A percentile compares a stretch with the other conserved stretches of the same genome.
Conservation (phyloP, 768 basidiomycete genomes). For the Fomitopsis pulvina region DNA sequence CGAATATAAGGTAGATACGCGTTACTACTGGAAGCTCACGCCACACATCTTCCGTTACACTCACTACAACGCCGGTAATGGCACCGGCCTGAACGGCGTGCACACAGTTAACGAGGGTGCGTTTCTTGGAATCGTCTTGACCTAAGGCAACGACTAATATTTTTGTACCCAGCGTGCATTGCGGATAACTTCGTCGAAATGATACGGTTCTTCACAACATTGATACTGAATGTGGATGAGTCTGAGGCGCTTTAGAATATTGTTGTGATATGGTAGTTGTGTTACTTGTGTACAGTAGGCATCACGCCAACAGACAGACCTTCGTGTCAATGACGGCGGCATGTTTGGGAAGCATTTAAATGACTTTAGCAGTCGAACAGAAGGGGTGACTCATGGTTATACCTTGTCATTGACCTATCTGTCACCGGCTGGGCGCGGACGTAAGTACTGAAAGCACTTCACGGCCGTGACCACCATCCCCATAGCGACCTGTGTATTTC, state of each 20-base stretch:
- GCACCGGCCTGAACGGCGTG: conserved; percentile 14
- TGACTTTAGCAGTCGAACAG: too few species aligned
- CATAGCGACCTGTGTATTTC: too few species aligned
- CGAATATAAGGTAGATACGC: conserved; percentile 28
- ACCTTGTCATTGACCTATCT: too few species aligned
- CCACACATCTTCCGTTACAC: conserved; percentile 41
- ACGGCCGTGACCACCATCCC: too few species aligned
- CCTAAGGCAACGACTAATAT: background rate
- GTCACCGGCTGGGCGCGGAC: too few species aligned
- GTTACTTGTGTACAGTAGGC: background rate
- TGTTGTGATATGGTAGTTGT: background rate
- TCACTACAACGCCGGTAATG: conserved; percentile 18
- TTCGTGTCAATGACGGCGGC: too few species aligned
- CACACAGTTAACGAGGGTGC: conserved; percentile 28
- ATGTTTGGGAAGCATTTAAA: too few species aligned
- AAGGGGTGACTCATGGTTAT: too few species aligned
- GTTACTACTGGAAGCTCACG: conserved; percentile 40
- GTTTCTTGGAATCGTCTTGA: background rate
- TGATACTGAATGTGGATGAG: conserved; percentile 41
- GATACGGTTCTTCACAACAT: conserved; percentile 36
- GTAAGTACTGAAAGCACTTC: too few species aligned
- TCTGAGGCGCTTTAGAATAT: conserved; percentile 6
- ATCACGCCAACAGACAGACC: too few species aligned
- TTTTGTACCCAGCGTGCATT: conserved; percentile 19
- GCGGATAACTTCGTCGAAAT: conserved; percentile 33